phyloP scores from a whole-genome alignment of 2,329 filamentous ascomycete species.

The Cladophialophora immunda region DNA sequence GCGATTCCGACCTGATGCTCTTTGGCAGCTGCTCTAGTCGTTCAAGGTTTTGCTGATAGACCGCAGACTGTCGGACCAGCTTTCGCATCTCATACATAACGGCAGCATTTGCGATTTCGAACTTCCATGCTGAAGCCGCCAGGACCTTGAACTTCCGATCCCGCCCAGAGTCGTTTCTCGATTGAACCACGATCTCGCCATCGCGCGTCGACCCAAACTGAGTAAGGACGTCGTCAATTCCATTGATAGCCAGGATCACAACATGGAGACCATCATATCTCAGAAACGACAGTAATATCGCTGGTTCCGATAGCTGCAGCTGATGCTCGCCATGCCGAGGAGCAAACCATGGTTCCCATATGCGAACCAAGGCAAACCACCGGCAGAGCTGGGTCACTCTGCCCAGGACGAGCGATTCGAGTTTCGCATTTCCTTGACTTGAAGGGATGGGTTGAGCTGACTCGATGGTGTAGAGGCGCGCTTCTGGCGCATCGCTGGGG shows the following conservation, averaged over 20 bases:
- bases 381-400: slow-evolving; percentile 65
- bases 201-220: slow-evolving; percentile 70
- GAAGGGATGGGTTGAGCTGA: slow-evolving; percentile 50
- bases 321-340: slow-evolving; percentile 79
- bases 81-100: slow-evolving; percentile 88
- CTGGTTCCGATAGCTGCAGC: slow-evolving; percentile 78
- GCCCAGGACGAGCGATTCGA: slow-evolving; percentile 54
- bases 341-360: slow-evolving; percentile 81
- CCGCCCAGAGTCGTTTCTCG: slow-evolving; percentile 73
- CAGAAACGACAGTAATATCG: slow-evolving; percentile 79
- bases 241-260: slow-evolving; percentile 80
- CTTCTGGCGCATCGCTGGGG: slow-evolving; percentile 52
- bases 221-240: slow-evolving; percentile 73
- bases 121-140: slow-evolving; percentile 73
- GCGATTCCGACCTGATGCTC: slow-evolving; percentile 34
- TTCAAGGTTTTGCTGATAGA: slow-evolving; percentile 40
- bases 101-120: slow-evolving; percentile 79
- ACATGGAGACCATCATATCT: slow-evolving; percentile 75
- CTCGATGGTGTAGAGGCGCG: slow-evolving; percentile 50
- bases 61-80: slow-evolving; percentile 56
- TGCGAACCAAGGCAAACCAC: slow-evolving; percentile 83
- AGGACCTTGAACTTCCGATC: slow-evolving; percentile 69
- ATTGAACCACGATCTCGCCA: slow-evolving; percentile 74
- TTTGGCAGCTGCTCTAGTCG: slow-evolving; percentile 36
- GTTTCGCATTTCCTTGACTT: slow-evolving; percentile 66